Percentiles rank a stretch among this genome's conserved stretches.
Evolutionary conservation across 2,329 filamentous ascomycete genomes (phyloP).

Genomic region (Bimuria novae-zelandiae): DNA sequence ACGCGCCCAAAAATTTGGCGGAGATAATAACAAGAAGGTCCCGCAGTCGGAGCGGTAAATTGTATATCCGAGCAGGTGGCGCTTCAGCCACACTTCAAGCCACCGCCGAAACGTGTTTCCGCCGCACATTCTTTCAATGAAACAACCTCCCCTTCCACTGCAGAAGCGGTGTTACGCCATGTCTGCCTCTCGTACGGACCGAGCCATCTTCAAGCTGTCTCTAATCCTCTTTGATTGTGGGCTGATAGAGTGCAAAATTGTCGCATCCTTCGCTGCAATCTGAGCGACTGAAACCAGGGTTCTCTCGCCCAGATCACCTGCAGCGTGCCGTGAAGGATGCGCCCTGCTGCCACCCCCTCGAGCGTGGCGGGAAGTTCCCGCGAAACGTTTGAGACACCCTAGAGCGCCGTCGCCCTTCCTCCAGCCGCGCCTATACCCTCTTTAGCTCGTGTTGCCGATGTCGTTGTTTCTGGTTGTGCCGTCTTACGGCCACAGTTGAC

Average conservation of each 20-base stretch:
- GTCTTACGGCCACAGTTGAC: background rate
- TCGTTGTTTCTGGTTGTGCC: background rate
- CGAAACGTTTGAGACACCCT: background rate
- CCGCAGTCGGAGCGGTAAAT: conserved; percentile 10
- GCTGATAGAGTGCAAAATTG: background rate
- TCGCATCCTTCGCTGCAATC: background rate
- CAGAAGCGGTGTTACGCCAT: too few species aligned
- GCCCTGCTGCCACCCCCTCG: background rate
- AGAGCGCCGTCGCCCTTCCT: background rate
- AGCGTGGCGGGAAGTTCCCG: background rate
- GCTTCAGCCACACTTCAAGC: background rate
- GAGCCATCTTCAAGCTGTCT: background rate
- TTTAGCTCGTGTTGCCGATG: background rate
- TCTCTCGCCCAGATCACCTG: background rate
- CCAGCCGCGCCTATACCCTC: conserved; percentile 3
- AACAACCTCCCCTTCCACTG: background rate
- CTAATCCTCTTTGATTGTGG: background rate
- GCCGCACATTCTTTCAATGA: background rate
- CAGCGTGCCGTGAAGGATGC: background rate
- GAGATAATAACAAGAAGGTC: conserved; percentile 19
- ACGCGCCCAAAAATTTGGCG: conserved; percentile 16
- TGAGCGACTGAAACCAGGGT: background rate
- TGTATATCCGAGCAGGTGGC: background rate
- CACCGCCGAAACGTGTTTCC: background rate
- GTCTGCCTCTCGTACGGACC: too few species aligned